Evolutionary conservation across 2,329 filamentous ascomycete genomes (phyloP), one percentile per base, ranked within the genome.

Genomic region (Pseudonectria foliicola): DNA sequence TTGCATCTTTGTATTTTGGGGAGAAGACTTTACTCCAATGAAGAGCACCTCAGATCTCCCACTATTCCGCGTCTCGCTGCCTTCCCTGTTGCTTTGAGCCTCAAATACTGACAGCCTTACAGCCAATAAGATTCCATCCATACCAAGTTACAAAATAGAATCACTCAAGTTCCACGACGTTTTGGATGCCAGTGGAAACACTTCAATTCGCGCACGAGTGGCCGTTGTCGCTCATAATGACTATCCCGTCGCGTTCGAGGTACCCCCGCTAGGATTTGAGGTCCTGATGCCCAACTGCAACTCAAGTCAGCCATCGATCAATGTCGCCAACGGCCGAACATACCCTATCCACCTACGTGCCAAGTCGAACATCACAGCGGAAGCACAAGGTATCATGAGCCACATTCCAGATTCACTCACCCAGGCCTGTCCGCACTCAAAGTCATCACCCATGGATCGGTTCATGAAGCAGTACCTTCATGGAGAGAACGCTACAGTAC

Each of bases 221-320:
- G 77, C 84, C 24, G 58, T 95, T 18, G 68, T 72, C 10, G 70
- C 86, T 16, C 68, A 74, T 50, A 94, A 96, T 59, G 68, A 79
- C 34, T 94, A 86, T 52, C 86, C 88, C 1, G 60, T 98, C 33
- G 74, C 80, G 39, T 66, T 95, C 34, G 73, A 77, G 14, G 67
- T 95, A 13, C 92, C 92, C 10, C 70, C 82, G 25, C 77, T 96
- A 38, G 80, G 77, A 1, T 95, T 96, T 53, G 80, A 89, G 43
- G 77, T 96, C 21, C 68, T 95, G 30, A 80, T 96, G 6, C 81
- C 86, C 28, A 87, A 87, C 42, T 98, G 92, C 61, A 70, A 74
- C 16, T 67, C 74, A 4, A 66, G 75, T 14, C 80, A 92, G 37
- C 74, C 81, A 4, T 78, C 80, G 43, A 92, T 98, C 49, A 69